Conservation (phyloP, 768 basidiomycete genomes). For the Collybiopsis confluens region DNA sequence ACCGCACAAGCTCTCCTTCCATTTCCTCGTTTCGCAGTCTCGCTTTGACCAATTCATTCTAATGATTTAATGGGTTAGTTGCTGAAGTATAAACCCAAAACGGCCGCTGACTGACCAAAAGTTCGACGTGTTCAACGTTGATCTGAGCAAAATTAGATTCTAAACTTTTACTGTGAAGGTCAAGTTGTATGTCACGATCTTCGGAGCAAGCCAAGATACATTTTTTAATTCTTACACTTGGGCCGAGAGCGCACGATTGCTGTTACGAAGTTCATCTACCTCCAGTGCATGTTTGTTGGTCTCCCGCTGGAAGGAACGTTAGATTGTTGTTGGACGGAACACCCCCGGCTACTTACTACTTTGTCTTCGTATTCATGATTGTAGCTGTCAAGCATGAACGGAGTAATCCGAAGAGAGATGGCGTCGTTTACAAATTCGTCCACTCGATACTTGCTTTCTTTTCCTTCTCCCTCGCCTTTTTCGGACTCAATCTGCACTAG, state of each 20-base stretch:
- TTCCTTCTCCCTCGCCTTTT: constrained; percentile 22
- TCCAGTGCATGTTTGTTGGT: constrained; percentile 82
- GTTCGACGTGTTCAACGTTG: constrained; percentile 77
- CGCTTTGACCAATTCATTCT: constrained; percentile 90
- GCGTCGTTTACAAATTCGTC: constrained; percentile 88
- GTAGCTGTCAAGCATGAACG: constrained; percentile 93
- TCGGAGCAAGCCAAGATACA: too few species aligned
- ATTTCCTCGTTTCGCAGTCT: constrained; percentile 89
- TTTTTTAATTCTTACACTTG: constrained; percentile 65
- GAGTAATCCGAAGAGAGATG: constrained; percentile 80
- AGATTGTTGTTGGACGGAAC: background rate
- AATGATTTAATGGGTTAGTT: background rate
- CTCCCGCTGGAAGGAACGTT: constrained; percentile 36
- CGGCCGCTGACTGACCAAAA: constrained; percentile 45
- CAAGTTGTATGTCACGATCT: too few species aligned
- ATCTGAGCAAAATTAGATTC: constrained; percentile 77
- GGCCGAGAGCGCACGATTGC: constrained; percentile 67
- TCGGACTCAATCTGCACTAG: constrained; percentile 22
- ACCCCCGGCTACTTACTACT: constrained; percentile 32
- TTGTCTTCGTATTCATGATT: constrained; percentile 85
- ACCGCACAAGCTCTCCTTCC: constrained; percentile 90
- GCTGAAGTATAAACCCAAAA: background rate
- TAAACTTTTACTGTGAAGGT: constrained; percentile 63
- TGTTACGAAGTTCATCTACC: constrained; percentile 77
- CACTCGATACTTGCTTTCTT: constrained; percentile 50